Conservation (phyloP, 176 grass and related monocot species). For the Chrysopogon serrulatus region DNA sequence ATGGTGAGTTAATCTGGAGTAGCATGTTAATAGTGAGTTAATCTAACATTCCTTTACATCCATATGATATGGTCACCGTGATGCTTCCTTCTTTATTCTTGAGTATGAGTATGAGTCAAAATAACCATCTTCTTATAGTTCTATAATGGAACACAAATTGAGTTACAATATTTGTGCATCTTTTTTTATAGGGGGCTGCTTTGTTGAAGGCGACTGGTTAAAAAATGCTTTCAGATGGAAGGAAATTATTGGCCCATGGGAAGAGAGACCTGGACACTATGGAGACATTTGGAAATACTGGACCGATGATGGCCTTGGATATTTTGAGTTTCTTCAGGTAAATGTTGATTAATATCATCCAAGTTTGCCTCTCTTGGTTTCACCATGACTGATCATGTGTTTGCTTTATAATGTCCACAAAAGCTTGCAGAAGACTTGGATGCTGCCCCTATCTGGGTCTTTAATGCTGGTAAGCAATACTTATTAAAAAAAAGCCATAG, state of each 20-base stretch:
- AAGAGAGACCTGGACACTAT: conserved; percentile 78
- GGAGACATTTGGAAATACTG: conserved; percentile 82
- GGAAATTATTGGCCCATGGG: conserved; percentile 73
- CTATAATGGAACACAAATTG: too few relatives aligned
- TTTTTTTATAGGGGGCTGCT: conserved; percentile 68
- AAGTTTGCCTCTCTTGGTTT: not conserved
- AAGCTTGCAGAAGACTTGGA: conserved; percentile 75
- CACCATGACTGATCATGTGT: too few relatives aligned
- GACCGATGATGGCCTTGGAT: conserved; percentile 88
- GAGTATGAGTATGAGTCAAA: too few relatives aligned
- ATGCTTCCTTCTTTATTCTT: not conserved
- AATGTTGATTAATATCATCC: too few relatives aligned
- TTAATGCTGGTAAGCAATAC: conserved; percentile 58
- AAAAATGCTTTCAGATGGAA: conserved; percentile 86
- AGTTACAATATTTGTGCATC: too few relatives aligned
- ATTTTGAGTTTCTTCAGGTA: conserved; percentile 87
- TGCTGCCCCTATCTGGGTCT: conserved; percentile 63
- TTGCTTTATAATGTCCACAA: not conserved
- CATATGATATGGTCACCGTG: not conserved
- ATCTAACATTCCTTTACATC: not conserved
- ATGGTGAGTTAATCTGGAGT: not conserved
- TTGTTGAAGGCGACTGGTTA: conserved; percentile 62
- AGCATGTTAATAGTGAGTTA: not conserved
- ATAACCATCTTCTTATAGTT: too few relatives aligned
- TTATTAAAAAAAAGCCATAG: too few relatives aligned